Conservation (phyloP, 768 basidiomycete species). For the Agrocybe pediades region DNA sequence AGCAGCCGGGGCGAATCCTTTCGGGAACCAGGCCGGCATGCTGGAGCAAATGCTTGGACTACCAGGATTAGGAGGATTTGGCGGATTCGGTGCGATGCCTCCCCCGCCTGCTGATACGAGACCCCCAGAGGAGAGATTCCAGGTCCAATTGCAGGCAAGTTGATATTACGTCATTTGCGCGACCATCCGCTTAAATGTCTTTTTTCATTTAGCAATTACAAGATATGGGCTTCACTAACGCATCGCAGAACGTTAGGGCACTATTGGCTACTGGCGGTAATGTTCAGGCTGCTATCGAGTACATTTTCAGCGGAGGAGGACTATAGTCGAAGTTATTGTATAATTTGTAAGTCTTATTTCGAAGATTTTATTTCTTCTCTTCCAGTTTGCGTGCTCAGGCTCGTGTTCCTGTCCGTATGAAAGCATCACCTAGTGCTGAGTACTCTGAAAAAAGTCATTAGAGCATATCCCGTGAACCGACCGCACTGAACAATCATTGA, state of each 20-base stretch:
- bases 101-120: slow-evolving; percentile 65
- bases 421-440: too few species aligned
- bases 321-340: slow-evolving; percentile 34
- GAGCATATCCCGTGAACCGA: too few species aligned
- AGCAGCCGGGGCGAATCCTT: slow-evolving; percentile 28
- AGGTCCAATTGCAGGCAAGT: slow-evolving; percentile 78
- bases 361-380: background rate
- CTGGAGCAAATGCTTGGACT: slow-evolving; percentile 46
- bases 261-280: slow-evolving; percentile 92
- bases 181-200: background rate
- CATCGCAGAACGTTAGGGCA: slow-evolving; percentile 87
- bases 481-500: too few species aligned
- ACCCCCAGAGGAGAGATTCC: slow-evolving; percentile 90
- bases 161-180: background rate
- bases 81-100: slow-evolving; percentile 31
- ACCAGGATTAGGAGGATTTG: slow-evolving; percentile 23
- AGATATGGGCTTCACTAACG: slow-evolving; percentile 94
- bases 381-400: too few species aligned
- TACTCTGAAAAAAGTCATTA: too few species aligned
- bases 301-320: slow-evolving; percentile 84
- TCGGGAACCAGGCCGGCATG: slow-evolving; percentile 40
- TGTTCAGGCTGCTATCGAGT: slow-evolving; percentile 90
- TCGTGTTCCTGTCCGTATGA: too few species aligned
- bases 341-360: background rate
- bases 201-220: slow-evolving; percentile 70